phyloP scores from a whole-genome alignment of 805 yeast species.

The Candida stauntonica region DNA sequence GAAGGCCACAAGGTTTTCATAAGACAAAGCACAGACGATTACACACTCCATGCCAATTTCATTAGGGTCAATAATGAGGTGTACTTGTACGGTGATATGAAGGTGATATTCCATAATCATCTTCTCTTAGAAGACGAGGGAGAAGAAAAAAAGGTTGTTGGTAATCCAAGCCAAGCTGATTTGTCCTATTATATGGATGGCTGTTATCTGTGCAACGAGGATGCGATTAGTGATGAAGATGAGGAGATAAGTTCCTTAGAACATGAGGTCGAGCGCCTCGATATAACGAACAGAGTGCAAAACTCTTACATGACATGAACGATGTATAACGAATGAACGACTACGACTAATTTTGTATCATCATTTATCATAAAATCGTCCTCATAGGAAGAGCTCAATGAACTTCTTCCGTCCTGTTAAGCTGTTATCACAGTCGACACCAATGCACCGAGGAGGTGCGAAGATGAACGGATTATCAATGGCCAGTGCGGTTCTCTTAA shows the following conservation, averaged over 20 bases:
- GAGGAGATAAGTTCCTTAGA: no score
- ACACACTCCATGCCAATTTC: conserved; percentile 22
- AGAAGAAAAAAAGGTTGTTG: conserved; percentile 18
- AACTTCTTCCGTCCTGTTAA: conserved; percentile 47
- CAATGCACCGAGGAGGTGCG: conserved; percentile 60
- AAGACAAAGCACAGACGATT: conserved; percentile 21
- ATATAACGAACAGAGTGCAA: not conserved
- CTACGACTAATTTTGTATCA: no score
- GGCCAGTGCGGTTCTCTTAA: conserved; percentile 16
- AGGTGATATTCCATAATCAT: conserved; percentile 27
- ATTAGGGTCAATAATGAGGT: conserved; percentile 25
- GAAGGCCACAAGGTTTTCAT: conserved; percentile 27
- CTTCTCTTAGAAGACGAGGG: conserved; percentile 12
- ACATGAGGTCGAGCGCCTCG: not conserved
- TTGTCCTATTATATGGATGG: conserved; percentile 17
- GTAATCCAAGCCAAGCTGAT: conserved; percentile 24
- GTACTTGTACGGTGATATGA: conserved; percentile 29
- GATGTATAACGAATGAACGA: no score
- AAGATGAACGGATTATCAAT: conserved; percentile 37
- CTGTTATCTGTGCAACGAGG: conserved; percentile 9
- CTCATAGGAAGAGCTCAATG: conserved; percentile 46
- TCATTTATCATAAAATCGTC: no score
- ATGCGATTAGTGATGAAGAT: conserved; percentile 3
- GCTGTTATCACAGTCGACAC: conserved; percentile 40
- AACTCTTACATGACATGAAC: not conserved